Evolutionary conservation across 352 stramenopile genomes (phyloP).

Genomic region (Globisporangium splendens): DNA sequence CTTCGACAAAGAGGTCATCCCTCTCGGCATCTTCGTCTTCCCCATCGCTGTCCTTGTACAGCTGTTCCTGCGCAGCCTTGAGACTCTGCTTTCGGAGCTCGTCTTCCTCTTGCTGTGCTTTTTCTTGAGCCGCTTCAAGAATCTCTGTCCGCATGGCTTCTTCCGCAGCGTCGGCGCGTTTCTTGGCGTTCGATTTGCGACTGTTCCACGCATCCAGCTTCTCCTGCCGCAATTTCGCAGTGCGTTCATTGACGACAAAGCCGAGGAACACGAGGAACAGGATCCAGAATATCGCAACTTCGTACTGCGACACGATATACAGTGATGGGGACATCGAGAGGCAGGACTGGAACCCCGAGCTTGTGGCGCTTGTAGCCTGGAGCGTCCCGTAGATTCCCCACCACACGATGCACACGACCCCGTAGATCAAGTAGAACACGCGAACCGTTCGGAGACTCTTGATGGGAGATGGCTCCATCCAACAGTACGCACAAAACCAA

Average conservation of each 20-base stretch:
- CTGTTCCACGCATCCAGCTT: conserved; percentile 29
- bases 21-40: conserved; percentile 18
- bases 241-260: conserved; percentile 58
- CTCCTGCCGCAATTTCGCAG: conserved; percentile 27
- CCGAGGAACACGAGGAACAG: conserved; percentile 37
- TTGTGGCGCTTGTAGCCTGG: conserved; percentile 52
- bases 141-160: conserved; percentile 28
- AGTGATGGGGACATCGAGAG: conserved; percentile 61
- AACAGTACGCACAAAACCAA: conserved; percentile 70
- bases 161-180: conserved; percentile 20
- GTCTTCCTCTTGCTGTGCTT: conserved; percentile 36
- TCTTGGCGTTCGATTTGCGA: conserved; percentile 27
- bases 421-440: conserved; percentile 63
- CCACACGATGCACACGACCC: conserved; percentile 53
- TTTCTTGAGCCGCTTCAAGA: conserved; percentile 28
- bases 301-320: conserved; percentile 69
- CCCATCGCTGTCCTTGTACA: conserved; percentile 39
- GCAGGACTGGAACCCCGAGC: conserved; percentile 63
- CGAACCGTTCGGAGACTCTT: conserved; percentile 49
- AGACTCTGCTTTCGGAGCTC: conserved; percentile 34
- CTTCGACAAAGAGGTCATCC: conserved; percentile 15
- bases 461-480: conserved; percentile 59
- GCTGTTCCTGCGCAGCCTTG: conserved; percentile 27
- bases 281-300: conserved; percentile 67
- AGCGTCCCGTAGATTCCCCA: conserved; percentile 66